phyloP scores from a whole-genome alignment of 192 early-diverging fungal species.

The Mortierella claussenii region DNA sequence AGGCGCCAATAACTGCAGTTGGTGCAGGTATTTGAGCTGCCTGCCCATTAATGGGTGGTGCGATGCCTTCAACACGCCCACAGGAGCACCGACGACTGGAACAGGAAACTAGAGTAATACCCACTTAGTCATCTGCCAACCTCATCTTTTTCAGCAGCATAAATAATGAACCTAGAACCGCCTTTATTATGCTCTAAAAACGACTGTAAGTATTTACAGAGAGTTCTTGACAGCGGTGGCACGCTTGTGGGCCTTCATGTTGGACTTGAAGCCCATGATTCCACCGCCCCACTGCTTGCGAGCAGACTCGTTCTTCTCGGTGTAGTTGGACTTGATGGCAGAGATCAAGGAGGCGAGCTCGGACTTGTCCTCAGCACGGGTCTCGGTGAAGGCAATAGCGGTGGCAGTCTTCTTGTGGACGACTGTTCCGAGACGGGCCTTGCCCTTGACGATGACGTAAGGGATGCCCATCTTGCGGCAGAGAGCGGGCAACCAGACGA shows the following conservation, averaged over 20 bases:
- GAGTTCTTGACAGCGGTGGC: conserved; percentile 66
- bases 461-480: conserved; percentile 99
- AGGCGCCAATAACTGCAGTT: conserved; percentile 58
- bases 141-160: background rate
- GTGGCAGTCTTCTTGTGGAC: conserved; percentile 99
- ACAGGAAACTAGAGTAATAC: background rate
- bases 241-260: conserved; percentile 83
- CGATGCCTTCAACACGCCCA: conserved; percentile 47
- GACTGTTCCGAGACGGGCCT: conserved; percentile 97
- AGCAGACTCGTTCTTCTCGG: conserved; percentile 93
- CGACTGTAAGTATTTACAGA: conserved; percentile 25
- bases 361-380: conserved; percentile 95
- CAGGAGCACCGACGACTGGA: background rate
- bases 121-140: background rate
- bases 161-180: too few relatives aligned
- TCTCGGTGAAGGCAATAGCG: conserved; percentile 93
- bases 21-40: conserved; percentile 70
- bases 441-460: conserved; percentile 99
- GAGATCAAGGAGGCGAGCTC: conserved; percentile 87
- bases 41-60: conserved; percentile 64
- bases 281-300: conserved; percentile 98
- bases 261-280: conserved; percentile 95
- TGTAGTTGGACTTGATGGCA: conserved; percentile 95
- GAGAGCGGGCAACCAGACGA: conserved; percentile 98
- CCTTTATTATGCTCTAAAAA: too few relatives aligned